These are phyloP conservation scores for Septoria linicola DNA, from an alignment of 2,329 filamentous ascomycete genomes.

Conservation along the genomic window DNA sequence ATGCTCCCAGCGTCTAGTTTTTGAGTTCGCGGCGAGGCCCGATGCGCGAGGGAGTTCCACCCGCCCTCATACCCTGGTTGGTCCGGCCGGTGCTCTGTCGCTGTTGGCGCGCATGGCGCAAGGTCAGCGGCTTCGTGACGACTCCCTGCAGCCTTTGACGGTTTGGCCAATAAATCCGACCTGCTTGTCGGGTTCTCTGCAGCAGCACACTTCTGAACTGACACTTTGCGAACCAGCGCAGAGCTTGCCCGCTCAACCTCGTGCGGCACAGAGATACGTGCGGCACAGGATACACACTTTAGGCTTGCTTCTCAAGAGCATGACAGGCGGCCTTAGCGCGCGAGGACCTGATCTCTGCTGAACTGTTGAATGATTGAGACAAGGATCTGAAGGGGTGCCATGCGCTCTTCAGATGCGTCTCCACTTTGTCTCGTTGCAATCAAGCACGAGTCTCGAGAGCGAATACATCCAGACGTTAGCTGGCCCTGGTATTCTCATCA, in stretches of 20 bases:
- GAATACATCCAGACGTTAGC: too few relatives aligned
- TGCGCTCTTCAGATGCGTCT: slow-evolving; percentile 6
- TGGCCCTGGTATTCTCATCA: too few relatives aligned
- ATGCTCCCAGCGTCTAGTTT: slow-evolving; percentile 14
- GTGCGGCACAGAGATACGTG: slow-evolving; percentile 1
- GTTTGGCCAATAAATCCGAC: slow-evolving; percentile 12
- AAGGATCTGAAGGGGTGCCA: slow-evolving; percentile 8
- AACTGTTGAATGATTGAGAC: background rate
- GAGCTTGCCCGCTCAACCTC: background rate
- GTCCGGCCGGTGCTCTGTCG: slow-evolving; percentile 10
- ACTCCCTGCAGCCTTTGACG: slow-evolving; percentile 2
- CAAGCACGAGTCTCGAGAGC: background rate
- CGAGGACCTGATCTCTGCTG: slow-evolving; percentile 6
- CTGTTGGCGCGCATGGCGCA: slow-evolving; percentile 14
- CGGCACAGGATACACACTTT: background rate
- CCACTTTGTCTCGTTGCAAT: background rate
- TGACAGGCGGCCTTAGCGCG: slow-evolving; percentile 10
- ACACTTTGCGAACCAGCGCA: slow-evolving; percentile 14
- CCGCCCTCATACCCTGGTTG: slow-evolving; percentile 8
- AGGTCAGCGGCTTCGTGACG: slow-evolving; percentile 12
- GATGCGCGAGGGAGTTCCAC: slow-evolving; percentile 10
- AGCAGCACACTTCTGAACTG: slow-evolving; percentile 4
- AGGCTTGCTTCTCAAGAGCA: slow-evolving; percentile 1
- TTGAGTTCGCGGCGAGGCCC: slow-evolving; percentile 15
- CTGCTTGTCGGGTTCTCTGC: background rate